Percentiles rank a stretch among this genome's conserved stretches.
These are phyloP conservation scores for Collybia sp. DNA, from an alignment of 768 basidiomycete genomes.

Conservation along the genomic window DNA sequence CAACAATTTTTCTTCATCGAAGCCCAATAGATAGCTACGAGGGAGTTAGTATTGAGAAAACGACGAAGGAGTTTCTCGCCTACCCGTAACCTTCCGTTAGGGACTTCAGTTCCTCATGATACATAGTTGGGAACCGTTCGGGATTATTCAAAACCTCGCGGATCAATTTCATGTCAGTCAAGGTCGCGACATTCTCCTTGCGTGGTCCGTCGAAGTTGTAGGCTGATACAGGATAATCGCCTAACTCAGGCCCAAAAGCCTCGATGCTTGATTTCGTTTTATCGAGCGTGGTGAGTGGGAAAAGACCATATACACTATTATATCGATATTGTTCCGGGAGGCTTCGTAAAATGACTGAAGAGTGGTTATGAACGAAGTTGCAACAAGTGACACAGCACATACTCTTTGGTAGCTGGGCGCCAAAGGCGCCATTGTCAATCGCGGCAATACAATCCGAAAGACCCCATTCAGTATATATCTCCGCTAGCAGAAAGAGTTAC, in stretches of 20 bases:
- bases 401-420: neutral
- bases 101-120: neutral
- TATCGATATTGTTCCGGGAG: neutral
- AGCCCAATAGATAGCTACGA: conserved; percentile 1
- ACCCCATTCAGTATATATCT: no score
- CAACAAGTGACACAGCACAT: neutral
- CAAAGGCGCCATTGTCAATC: neutral
- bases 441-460: neutral
- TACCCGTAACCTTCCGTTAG: conserved; percentile 1
- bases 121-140: neutral
- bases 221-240: no score
- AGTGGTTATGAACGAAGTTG: neutral
- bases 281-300: neutral
- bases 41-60: neutral
- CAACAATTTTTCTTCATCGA: conserved; percentile 1
- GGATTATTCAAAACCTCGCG: neutral
- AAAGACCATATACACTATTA: conserved; percentile 3
- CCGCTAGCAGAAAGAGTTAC: neutral
- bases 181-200: neutral
- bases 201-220: neutral
- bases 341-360: neutral
- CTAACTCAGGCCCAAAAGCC: neutral
- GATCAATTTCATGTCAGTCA: neutral
- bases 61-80: neutral
- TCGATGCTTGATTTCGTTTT: neutral